Percentiles rank a stretch among this genome's conserved stretches.
phyloP scores from a whole-genome alignment of 2,329 filamentous ascomycete genomes.

The Pyrenochaeta sp. region DNA sequence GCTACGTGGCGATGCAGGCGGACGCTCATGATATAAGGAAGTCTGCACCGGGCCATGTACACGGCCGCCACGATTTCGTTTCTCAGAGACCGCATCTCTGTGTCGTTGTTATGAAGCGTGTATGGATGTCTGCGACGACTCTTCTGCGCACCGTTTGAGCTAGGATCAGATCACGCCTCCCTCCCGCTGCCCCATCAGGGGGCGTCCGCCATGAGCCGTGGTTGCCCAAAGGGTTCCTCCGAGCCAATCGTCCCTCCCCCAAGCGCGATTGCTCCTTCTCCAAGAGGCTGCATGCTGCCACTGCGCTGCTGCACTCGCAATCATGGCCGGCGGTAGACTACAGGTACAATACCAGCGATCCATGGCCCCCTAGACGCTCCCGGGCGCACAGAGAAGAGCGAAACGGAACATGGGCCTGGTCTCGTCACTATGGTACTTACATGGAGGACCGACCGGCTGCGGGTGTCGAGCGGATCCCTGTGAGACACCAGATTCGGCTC shows the following conservation, averaged over 20 bases:
- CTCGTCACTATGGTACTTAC: neutral
- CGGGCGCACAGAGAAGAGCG: neutral
- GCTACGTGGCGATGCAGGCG: constrained; percentile 27
- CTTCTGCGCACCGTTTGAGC: constrained; percentile 12
- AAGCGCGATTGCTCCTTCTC: neutral
- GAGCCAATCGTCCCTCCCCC: neutral
- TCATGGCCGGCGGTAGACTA: too few relatives aligned
- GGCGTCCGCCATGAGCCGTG: constrained; percentile 19
- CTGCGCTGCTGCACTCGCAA: neutral
- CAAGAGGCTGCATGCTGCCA: neutral
- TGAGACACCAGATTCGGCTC: neutral
- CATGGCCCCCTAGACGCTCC: neutral
- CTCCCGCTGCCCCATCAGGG: constrained; percentile 19
- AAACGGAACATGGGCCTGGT: neutral
- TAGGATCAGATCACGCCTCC: constrained; percentile 17
- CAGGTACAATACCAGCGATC: neutral
- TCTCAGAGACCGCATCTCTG: neutral
- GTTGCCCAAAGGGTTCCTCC: constrained; percentile 5
- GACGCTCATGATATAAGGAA: constrained; percentile 12
- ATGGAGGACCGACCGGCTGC: neutral
- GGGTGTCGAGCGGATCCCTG: neutral
- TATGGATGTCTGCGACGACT: neutral
- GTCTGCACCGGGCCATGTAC: constrained; percentile 2
- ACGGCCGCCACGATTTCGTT: constrained; percentile 11
- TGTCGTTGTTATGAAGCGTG: too few relatives aligned